Evolutionary conservation across 1,284 basidiomycete species (phyloP).

Genomic region (Exsudoporus floridanus): DNA sequence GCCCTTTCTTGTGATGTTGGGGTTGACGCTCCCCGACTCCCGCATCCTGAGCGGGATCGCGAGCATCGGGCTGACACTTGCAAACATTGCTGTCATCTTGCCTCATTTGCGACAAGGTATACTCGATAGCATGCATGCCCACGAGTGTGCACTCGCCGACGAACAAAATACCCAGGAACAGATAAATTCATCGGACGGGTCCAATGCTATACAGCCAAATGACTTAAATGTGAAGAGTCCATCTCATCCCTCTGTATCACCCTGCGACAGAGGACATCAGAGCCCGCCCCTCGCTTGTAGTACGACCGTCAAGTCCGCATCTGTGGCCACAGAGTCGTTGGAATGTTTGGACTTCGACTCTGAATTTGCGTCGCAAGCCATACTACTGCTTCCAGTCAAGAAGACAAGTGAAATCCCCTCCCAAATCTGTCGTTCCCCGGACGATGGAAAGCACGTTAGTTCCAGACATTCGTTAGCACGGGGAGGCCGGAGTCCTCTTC

Average conservation of each 20-base stretch:
- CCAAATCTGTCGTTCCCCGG: not conserved
- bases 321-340: not conserved
- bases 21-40: constrained; percentile 30
- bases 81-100: constrained; percentile 26
- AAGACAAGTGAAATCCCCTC: not conserved
- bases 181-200: not conserved
- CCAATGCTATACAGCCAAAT: not conserved
- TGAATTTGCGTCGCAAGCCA: not conserved
- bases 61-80: constrained; percentile 29
- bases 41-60: constrained; percentile 29
- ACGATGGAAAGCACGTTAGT: not conserved
- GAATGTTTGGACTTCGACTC: not conserved
- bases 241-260: not conserved
- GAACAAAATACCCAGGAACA: not conserved
- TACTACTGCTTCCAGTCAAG: not conserved
- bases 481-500: constrained; percentile 3
- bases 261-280: not conserved
- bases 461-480: constrained; percentile 1
- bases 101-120: constrained; percentile 28
- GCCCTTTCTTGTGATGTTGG: constrained; percentile 26
- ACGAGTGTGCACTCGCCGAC: not conserved
- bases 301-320: constrained; percentile 1
- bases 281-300: not conserved
- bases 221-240: not conserved
- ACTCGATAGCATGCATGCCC: constrained; percentile 12